Conservation (phyloP, 129 eudicot genomes). For the Gnaphalium uliginosum region DNA sequence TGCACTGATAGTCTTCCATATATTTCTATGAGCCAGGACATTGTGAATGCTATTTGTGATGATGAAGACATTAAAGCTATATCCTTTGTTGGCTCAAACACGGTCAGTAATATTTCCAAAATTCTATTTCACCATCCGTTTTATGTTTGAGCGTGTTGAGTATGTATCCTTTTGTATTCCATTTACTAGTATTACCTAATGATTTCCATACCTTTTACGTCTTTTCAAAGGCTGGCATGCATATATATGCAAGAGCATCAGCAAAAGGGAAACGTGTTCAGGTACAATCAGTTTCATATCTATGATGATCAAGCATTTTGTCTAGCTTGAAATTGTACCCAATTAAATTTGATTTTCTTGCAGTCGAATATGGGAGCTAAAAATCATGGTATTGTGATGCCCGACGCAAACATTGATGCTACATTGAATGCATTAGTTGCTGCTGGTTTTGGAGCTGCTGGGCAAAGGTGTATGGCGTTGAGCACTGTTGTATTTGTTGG, state of each 20-base stretch:
- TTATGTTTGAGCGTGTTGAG: not conserved
- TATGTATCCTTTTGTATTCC: not conserved
- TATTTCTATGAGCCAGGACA: slow-evolving; percentile 61
- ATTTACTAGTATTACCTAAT: slow-evolving; percentile 1
- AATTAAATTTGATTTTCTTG: not conserved
- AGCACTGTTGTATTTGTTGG: slow-evolving; percentile 98
- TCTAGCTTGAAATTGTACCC: slow-evolving; percentile 15
- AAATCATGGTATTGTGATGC: slow-evolving; percentile 93
- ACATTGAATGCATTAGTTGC: slow-evolving; percentile 87
- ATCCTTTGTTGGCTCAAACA: slow-evolving; percentile 98
- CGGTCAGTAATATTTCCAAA: slow-evolving; percentile 44
- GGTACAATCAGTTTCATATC: slow-evolving; percentile 38
- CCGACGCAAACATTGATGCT: slow-evolving; percentile 84
- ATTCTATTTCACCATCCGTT: slow-evolving; percentile 1
- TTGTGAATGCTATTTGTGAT: slow-evolving; percentile 97
- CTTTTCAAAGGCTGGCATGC: slow-evolving; percentile 87
- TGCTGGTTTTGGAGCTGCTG: slow-evolving; percentile 99
- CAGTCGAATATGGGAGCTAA: slow-evolving; percentile 99
- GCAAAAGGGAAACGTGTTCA: slow-evolving; percentile 98
- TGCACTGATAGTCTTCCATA: slow-evolving; percentile 1
- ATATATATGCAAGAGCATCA: slow-evolving; percentile 86
- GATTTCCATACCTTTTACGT: slow-evolving; percentile 17
- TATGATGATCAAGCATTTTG: slow-evolving; percentile 5
- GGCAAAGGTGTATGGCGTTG: slow-evolving; percentile 98
- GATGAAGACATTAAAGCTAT: slow-evolving; percentile 90